phyloP scores from a whole-genome alignment of 2,329 filamentous ascomycete genomes.

The Botrytis tulipae region DNA sequence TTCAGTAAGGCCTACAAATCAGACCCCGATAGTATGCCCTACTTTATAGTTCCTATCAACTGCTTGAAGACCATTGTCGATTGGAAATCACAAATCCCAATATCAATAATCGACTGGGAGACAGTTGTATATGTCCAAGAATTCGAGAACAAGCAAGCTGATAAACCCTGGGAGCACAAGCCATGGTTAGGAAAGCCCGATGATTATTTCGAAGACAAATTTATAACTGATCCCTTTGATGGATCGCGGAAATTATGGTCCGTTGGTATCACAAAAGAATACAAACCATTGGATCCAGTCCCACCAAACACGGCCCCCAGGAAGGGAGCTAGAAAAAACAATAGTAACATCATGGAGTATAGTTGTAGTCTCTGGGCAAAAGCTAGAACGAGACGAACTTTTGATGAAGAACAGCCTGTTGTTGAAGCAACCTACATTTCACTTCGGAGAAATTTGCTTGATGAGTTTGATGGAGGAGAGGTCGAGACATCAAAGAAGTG shows the following conservation, averaged over 20 bases:
- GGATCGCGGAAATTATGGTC: conserved; percentile 63
- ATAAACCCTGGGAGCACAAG: conserved; percentile 39
- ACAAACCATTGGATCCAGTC: conserved; percentile 64
- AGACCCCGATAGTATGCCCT: conserved; percentile 65
- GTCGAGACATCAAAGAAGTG: conserved; percentile 49
- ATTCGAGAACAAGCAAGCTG: conserved; percentile 40
- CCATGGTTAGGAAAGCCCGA: conserved; percentile 41
- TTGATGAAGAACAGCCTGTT: conserved; percentile 74
- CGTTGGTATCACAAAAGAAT: conserved; percentile 51
- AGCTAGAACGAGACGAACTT: conserved; percentile 50
- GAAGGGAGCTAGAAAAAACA: conserved; percentile 45
- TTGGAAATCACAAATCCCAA: not conserved
- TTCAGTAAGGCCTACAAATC: conserved; percentile 84
- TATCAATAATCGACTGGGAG: conserved; percentile 58
- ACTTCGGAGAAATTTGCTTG: conserved; percentile 79
- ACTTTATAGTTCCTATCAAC: conserved; percentile 71
- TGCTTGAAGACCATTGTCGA: not conserved
- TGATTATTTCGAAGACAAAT: conserved; percentile 52
- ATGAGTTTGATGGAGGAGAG: conserved; percentile 57
- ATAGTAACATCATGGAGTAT: conserved; percentile 74
- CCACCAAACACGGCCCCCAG: conserved; percentile 54
- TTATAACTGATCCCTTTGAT: conserved; percentile 57
- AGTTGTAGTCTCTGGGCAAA: conserved; percentile 73
- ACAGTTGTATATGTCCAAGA: conserved; percentile 47
- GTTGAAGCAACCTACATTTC: conserved; percentile 71